A percentile compares a stretch with the other conserved stretches of the same genome.
These are phyloP conservation scores for Bryoerythrophyllum caledonicum DNA, from an alignment of 225 moss, liverwort and hornwort genomes.

Conservation along the genomic window DNA sequence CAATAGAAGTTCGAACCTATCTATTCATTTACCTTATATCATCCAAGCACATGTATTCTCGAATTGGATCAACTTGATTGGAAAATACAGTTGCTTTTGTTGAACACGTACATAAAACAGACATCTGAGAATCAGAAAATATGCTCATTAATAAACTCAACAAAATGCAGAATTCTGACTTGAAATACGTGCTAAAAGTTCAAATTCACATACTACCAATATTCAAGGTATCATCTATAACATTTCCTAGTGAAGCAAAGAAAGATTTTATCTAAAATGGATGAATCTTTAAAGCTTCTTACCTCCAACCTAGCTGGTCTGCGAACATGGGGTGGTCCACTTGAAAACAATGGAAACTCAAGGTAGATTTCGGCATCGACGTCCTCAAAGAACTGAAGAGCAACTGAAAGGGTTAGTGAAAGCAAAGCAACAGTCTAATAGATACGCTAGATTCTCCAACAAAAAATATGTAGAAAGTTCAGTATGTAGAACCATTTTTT, in stretches of 20 bases:
- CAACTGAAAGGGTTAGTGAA: conserved; percentile 10
- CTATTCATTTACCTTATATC: conserved; percentile 37
- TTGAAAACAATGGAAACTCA: conserved; percentile 79
- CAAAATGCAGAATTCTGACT: conserved; percentile 13
- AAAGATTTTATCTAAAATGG: conserved; percentile 1
- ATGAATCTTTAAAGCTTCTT: conserved; percentile 6
- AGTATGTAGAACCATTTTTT: not conserved
- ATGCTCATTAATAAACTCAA: not conserved
- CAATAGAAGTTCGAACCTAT: not conserved
- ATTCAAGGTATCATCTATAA: not conserved
- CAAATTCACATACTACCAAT: conserved; percentile 9
- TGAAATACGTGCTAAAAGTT: not conserved
- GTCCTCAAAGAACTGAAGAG: conserved; percentile 68
- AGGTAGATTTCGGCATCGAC: conserved; percentile 70
- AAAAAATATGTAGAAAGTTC: not conserved
- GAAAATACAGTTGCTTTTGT: conserved; percentile 19
- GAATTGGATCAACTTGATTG: conserved; percentile 27
- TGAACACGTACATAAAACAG: conserved; percentile 42
- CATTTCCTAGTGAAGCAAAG: not conserved
- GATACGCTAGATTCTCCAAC: conserved; percentile 14
- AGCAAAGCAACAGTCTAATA: conserved; percentile 9
- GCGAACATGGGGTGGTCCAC: conserved; percentile 46
- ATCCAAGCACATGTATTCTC: conserved; percentile 29
- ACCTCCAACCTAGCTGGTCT: conserved; percentile 74
- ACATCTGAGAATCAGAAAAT: conserved; percentile 45